Base-by-base conservation (phyloP, 345 rosid species). In the Brassica carinata region DNA sequence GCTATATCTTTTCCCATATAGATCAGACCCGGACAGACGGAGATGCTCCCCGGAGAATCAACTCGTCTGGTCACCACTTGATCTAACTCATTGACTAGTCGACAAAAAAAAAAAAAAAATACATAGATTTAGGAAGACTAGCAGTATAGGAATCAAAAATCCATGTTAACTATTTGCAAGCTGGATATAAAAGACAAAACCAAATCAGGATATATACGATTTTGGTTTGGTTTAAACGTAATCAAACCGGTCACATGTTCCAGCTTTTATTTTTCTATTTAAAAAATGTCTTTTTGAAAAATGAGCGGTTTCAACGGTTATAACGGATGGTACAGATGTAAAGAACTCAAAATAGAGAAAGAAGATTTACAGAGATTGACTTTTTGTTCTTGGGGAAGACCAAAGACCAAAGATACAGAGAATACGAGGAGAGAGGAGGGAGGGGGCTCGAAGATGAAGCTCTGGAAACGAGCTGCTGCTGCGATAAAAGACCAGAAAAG, bases 361-460 rank as follows among this genome's bases (percentile, higher is more conserved):
- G 19, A 55, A 55, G 61, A 55, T 55, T 55, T 55, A 15, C 61
- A 55, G 61, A 55, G 61, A 55, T 40, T 15, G 61, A 55, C 61
- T 55, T 55, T 5, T 55, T 55, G 23, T 55, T 55, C 58, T 53
- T 53, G 58, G 5, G 8, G 58, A 53, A 53, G 58, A 53, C 55
- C n/a, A 7, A 7, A 23, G 26, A 23, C 26, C 26, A 53, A 53
- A 53, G 58, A 5, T 6, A 55, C 61, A 55, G 61, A 55, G 57
- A 51, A 51, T 4, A 51, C 57, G 17, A 51, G 18, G 61, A 55
- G 61, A 55, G 61, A 15, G 61, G 61, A 55, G 61, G 61, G 19
- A 55, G 61, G 61, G n/a, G 61, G 17, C 61, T 55, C 61, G 61
- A 55, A 23, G 23, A 55, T 55, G 61, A 55, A 55, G 61, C 61